A percentile compares a stretch with the other conserved stretches of the same genome.
Conservation (phyloP, 192 early-diverging fungal species). For the Gigaspora rosea region DNA sequence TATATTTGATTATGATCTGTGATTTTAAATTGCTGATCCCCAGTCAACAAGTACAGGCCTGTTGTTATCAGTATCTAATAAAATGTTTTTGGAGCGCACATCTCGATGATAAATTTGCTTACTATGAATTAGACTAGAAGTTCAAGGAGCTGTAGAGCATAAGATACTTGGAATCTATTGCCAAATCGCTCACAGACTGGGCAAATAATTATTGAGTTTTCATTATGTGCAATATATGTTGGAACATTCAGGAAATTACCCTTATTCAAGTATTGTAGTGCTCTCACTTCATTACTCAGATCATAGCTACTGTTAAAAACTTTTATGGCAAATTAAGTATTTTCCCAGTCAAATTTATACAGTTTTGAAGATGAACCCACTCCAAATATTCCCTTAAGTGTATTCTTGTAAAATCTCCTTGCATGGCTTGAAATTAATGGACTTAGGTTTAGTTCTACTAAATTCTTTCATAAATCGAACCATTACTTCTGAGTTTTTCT, state of each 20-base stretch:
- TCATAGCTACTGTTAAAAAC: not conserved
- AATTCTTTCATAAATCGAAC: not conserved
- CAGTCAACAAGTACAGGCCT: slow-evolving; percentile 3
- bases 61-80: slow-evolving; percentile 17
- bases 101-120: not conserved
- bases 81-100: not conserved
- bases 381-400: not conserved
- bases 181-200: slow-evolving; percentile 13
- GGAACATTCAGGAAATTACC: not conserved
- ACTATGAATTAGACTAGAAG: not conserved
- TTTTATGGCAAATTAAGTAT: not conserved
- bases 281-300: not conserved
- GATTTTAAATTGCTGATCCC: slow-evolving; percentile 1
- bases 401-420: not conserved
- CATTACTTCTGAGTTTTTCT: not conserved
- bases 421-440: too few species aligned
- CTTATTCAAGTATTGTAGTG: not conserved
- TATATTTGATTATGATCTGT: too few species aligned
- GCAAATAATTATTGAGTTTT: not conserved
- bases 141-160: slow-evolving; percentile 7
- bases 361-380: not conserved
- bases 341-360: slow-evolving; percentile 2
- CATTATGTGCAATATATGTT: not conserved
- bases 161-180: not conserved
- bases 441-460: not conserved